Percentiles rank a stretch among this genome's conserved stretches.
Evolutionary conservation across 192 early-diverging fungal genomes (phyloP).

Genomic region (Backusella psychrophila): DNA sequence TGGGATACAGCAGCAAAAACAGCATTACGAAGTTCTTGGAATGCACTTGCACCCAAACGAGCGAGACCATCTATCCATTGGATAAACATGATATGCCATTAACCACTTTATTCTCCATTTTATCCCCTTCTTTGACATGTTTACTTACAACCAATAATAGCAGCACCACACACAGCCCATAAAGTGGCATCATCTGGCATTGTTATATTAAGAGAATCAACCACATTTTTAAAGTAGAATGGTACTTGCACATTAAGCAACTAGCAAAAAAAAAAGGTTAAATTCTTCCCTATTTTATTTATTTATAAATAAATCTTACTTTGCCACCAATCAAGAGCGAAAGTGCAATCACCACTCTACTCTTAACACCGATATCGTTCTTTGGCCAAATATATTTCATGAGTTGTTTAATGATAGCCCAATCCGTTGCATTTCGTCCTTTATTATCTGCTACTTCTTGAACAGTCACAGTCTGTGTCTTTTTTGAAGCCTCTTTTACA

Average conservation of each 20-base stretch:
- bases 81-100: too few species aligned
- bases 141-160: conserved; percentile 72
- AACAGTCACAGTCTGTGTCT: neutral
- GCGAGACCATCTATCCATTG: conserved; percentile 74
- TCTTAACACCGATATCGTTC: conserved; percentile 77
- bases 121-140: too few species aligned
- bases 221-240: conserved; percentile 89
- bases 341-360: conserved; percentile 84
- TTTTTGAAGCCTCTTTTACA: neutral
- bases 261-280: conserved; percentile 27
- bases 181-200: conserved; percentile 63
- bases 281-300: conserved; percentile 44
- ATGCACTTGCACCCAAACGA: conserved; percentile 73
- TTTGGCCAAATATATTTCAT: conserved; percentile 83
- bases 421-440: conserved; percentile 31
- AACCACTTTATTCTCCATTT: too few species aligned
- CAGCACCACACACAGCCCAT: conserved; percentile 82
- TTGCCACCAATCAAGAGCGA: conserved; percentile 81
- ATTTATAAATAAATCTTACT: conserved; percentile 29
- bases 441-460: conserved; percentile 1
- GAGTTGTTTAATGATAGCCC: conserved; percentile 41
- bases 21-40: conserved; percentile 91
- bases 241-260: conserved; percentile 94
- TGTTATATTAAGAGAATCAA: conserved; percentile 82
- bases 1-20: conserved; percentile 94